These are phyloP conservation scores for Mayamaea pseudoterrestris DNA, from an alignment of 108 stramenopile species.

Conservation along the genomic window DNA sequence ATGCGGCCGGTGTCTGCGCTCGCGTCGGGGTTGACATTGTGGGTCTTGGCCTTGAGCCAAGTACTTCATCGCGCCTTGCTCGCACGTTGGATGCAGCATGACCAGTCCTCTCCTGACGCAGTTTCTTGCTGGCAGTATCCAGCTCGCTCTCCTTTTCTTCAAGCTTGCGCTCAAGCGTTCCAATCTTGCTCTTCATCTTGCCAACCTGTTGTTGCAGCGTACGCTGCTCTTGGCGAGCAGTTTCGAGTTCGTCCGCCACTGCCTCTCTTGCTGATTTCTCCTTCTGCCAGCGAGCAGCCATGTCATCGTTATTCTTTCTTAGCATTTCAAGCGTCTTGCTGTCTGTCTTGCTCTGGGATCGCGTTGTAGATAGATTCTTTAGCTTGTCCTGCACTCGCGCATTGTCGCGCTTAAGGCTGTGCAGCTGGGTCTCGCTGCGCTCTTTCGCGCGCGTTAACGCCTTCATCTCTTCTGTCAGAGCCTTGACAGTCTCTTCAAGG, in stretches of 20 bases:
- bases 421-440: constrained; percentile 62
- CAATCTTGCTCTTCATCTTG: constrained; percentile 39
- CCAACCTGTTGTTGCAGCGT: constrained; percentile 42
- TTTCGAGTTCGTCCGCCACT: constrained; percentile 54
- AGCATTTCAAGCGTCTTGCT: constrained; percentile 62
- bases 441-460: constrained; percentile 64
- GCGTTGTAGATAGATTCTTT: constrained; percentile 28
- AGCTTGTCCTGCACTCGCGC: constrained; percentile 70
- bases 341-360: constrained; percentile 53
- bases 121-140: constrained; percentile 43
- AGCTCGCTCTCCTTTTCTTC: constrained; percentile 64
- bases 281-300: constrained; percentile 77
- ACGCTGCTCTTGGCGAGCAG: constrained; percentile 32
- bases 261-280: constrained; percentile 74
- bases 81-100: constrained; percentile 41
- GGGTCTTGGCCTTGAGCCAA: constrained; percentile 22
- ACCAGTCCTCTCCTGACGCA: constrained; percentile 55
- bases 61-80: constrained; percentile 45
- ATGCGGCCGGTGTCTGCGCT: constrained; percentile 6
- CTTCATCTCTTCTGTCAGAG: constrained; percentile 67
- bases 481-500: constrained; percentile 83
- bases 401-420: constrained; percentile 63
- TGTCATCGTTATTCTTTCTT: constrained; percentile 65
- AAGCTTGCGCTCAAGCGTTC: constrained; percentile 31
- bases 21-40: constrained; percentile 6